Percentiles rank a stretch among this genome's conserved stretches.
These are phyloP conservation scores for Chlorella sp. DNA, from an alignment of 139 green algal genomes.

Conservation along the genomic window DNA sequence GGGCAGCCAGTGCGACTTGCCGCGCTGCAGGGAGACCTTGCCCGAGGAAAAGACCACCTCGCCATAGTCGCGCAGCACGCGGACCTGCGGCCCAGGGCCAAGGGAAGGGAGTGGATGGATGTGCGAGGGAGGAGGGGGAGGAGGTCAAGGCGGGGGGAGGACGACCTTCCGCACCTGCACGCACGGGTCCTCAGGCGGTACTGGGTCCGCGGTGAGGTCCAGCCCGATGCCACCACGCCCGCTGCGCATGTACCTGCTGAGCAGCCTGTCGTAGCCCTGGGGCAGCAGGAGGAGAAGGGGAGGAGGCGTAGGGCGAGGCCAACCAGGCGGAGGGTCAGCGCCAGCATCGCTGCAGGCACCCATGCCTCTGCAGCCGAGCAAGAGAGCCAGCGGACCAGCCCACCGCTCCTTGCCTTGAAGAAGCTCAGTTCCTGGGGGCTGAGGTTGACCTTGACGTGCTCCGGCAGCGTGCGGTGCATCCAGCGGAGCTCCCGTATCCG, in stretches of 20 bases:
- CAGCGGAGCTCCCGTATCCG: conserved; percentile 52
- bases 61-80: conserved; percentile 52
- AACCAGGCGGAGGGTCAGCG: no score
- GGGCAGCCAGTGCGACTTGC: conserved; percentile 49
- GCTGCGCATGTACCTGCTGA: conserved; percentile 51
- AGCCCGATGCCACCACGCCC: conserved; percentile 44
- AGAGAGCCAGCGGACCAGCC: not conserved
- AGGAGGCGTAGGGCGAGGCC: no score
- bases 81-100: conserved; percentile 35
- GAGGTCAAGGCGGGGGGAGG: no score
- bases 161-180: conserved; percentile 45
- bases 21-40: conserved; percentile 38
- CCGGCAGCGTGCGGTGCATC: conserved; percentile 47
- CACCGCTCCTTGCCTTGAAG: not conserved
- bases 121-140: not conserved
- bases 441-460: conserved; percentile 45
- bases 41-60: conserved; percentile 53
- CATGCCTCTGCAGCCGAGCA: no score
- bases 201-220: conserved; percentile 52
- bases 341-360: not conserved
- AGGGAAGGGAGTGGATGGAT: not conserved
- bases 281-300: conserved; percentile 16
- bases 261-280: conserved; percentile 46
- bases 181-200: conserved; percentile 54
- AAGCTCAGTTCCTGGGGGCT: conserved; percentile 47